These are phyloP conservation scores for Ceratobasidium sp. DNA, from an alignment of 1,284 basidiomycete species.

Conservation along the genomic window DNA sequence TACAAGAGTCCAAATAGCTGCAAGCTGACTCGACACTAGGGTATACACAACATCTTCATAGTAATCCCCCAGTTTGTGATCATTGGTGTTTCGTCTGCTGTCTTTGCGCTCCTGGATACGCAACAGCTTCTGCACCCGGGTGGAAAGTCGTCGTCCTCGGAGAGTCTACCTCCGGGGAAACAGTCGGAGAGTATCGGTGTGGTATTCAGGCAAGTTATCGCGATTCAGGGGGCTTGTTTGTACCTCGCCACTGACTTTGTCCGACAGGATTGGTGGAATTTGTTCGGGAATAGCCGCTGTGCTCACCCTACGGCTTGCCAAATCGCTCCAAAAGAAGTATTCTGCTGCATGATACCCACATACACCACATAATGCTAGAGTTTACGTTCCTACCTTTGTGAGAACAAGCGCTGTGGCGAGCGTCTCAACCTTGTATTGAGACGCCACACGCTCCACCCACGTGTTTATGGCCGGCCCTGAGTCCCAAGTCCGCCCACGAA, in stretches of 20 bases:
- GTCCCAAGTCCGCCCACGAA: background rate
- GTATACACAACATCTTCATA: slow-evolving; percentile 91
- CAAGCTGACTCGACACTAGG: slow-evolving; percentile 60
- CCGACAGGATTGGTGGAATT: slow-evolving; percentile 34
- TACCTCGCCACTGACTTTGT: background rate
- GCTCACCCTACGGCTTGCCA: slow-evolving; percentile 33
- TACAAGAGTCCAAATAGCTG: background rate
- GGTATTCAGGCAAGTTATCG: slow-evolving; percentile 32
- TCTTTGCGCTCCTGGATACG: slow-evolving; percentile 68
- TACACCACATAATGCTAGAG: slow-evolving; percentile 32
- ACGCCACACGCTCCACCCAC: background rate
- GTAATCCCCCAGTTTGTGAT: slow-evolving; percentile 71
- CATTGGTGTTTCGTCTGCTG: slow-evolving; percentile 59
- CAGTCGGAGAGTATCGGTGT: slow-evolving; percentile 40
- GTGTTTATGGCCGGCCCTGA: background rate
- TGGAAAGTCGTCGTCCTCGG: slow-evolving; percentile 6
- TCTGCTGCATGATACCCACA: slow-evolving; percentile 24
- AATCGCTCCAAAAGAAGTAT: slow-evolving; percentile 39
- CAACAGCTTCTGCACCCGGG: slow-evolving; percentile 36
- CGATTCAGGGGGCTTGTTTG: background rate
- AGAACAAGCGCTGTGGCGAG: slow-evolving; percentile 6
- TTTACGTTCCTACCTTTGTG: background rate
- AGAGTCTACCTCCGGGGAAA: slow-evolving; percentile 32
- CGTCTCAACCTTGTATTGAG: background rate
- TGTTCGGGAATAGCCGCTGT: slow-evolving; percentile 35